Evolutionary conservation across 2,329 filamentous ascomycete species (phyloP), one percentile per base, ranked within the genome.

Genomic region (Teratosphaeria nubilosa): DNA sequence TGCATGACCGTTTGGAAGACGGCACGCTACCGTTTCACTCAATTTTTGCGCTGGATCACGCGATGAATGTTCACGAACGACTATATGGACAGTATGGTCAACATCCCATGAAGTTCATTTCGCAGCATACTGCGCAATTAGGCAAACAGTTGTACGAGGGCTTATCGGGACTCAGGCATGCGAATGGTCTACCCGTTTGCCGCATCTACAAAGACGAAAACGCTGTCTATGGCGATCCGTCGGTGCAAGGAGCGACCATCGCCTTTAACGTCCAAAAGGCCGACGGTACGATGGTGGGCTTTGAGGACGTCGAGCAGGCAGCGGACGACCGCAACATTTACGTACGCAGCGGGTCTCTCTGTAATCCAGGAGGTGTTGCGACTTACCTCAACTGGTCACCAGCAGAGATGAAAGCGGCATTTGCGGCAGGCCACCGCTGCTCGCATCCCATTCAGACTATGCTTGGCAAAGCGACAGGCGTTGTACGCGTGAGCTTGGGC

Each of bases 11-110:
- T 1, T 76, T 88, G 7, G 86, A 88, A 66, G 86, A 88, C 63
- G 85, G 85, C 1, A 88, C 84, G 1, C 72, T 85, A 10, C 82
- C 84, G 1, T 86, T 86, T 63, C 84, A 86, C 66, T 84, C 74
- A 59, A 86, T 87, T 59, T 74, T 86, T 56, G 84, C 84, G 0
- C 73, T 86, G 22, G 80, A 79, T 2, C 77, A 82, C 59, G 83
- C 83, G 2, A 80, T 86, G 31, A 76, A 79, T 37, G 77, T 79
- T 0, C 82, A 87, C 67, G 66, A 71, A 34, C 73, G 76, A 31
- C 69, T 87, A 2, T 87, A 81, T 65, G 78, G 78, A 1, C 80
- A 77, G 4, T 87, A 81, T 65, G 78, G 78, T 1, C 80, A 77
- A 4, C 83, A 70, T 50, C 80, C 78, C 6, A 84, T 87, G 78